These are phyloP conservation scores for Maudiozyma serrabonitensis DNA, from an alignment of 805 yeast genomes.

Conservation along the genomic window DNA sequence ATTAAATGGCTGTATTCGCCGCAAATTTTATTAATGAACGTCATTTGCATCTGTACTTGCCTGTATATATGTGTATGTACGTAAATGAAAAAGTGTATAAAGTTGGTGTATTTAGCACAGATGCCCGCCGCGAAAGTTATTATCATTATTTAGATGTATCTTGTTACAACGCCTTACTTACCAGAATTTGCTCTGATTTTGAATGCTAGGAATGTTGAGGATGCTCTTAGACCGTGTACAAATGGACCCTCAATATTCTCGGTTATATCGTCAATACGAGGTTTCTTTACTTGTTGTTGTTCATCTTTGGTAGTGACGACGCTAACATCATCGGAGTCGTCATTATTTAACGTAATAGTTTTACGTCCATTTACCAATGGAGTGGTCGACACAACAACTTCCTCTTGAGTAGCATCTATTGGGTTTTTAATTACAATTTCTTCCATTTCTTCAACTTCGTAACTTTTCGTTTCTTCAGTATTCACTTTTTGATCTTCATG, in stretches of 20 bases:
- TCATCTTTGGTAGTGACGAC: conserved; percentile 11
- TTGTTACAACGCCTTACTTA: not conserved
- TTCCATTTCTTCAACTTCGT: conserved; percentile 3
- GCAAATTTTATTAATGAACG: too few species aligned
- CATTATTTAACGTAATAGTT: conserved; percentile 1
- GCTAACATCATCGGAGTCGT: conserved; percentile 11
- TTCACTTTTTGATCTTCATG: conserved; percentile 4
- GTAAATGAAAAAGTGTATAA: too few species aligned
- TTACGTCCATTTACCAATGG: not conserved
- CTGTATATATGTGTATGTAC: too few species aligned
- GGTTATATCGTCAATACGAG: conserved; percentile 10
- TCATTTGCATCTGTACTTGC: too few species aligned
- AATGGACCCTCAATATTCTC: conserved; percentile 9
- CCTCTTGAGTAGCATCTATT: not conserved
- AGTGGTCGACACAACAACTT: not conserved
- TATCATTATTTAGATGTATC: not conserved
- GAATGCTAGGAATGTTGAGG: conserved; percentile 64
- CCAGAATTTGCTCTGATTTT: conserved; percentile 22
- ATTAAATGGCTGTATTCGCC: too few species aligned
- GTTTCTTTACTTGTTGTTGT: conserved; percentile 5
- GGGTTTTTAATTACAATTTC: not conserved
- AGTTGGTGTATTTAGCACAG: too few species aligned
- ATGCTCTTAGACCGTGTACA: conserved; percentile 40
- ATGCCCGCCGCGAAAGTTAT: too few species aligned
- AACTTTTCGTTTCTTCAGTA: conserved; percentile 9